Percentiles rank a stretch among this genome's conserved stretches.
Evolutionary conservation across 1,284 basidiomycete genomes (phyloP).

Genomic region (Microbotryum scabiosae): DNA sequence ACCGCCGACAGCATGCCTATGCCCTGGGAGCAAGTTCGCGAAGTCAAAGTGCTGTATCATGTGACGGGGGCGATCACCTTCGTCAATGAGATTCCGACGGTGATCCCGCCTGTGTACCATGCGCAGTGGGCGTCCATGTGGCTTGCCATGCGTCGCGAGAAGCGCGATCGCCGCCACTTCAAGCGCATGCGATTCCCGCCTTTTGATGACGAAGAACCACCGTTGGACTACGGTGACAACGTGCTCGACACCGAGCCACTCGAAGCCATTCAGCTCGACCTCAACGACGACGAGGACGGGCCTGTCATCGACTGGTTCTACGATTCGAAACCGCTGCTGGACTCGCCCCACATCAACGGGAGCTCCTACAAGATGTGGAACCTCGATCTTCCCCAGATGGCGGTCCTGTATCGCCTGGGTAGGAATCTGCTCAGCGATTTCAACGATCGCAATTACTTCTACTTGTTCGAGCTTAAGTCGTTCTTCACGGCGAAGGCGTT

Average conservation of each 20-base stretch:
- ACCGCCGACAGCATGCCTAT: constrained; percentile 59
- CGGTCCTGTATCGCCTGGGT: constrained; percentile 91
- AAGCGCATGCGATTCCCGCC: constrained; percentile 99
- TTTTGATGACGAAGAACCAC: constrained; percentile 98
- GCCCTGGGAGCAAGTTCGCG: constrained; percentile 98
- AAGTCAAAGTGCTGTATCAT: constrained; percentile 92
- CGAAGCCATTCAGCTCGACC: constrained; percentile 93
- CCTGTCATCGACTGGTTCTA: constrained; percentile 99
- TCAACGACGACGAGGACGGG: constrained; percentile 86
- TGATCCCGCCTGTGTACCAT: constrained; percentile 96
- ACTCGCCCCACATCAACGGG: constrained; percentile 73
- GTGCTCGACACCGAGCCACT: constrained; percentile 95
- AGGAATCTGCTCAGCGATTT: constrained; percentile 80
- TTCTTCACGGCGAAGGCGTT: constrained; percentile 95
- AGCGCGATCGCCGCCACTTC: constrained; percentile 96
- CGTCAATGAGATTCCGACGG: constrained; percentile 93
- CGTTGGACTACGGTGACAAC: constrained; percentile 97
- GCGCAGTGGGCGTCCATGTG: constrained; percentile 99
- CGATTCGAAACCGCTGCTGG: constrained; percentile 87
- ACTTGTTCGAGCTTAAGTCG: constrained; percentile 80
- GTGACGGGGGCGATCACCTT: constrained; percentile 99
- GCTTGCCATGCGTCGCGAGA: constrained; percentile 98
- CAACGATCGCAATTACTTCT: constrained; percentile 71
- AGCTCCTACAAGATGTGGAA: constrained; percentile 90
- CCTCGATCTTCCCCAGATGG: constrained; percentile 86